A percentile compares a stretch with the other conserved stretches of the same genome.
Evolutionary conservation across 2,329 filamentous ascomycete species (phyloP).

Genomic region (Cercospora sp.): DNA sequence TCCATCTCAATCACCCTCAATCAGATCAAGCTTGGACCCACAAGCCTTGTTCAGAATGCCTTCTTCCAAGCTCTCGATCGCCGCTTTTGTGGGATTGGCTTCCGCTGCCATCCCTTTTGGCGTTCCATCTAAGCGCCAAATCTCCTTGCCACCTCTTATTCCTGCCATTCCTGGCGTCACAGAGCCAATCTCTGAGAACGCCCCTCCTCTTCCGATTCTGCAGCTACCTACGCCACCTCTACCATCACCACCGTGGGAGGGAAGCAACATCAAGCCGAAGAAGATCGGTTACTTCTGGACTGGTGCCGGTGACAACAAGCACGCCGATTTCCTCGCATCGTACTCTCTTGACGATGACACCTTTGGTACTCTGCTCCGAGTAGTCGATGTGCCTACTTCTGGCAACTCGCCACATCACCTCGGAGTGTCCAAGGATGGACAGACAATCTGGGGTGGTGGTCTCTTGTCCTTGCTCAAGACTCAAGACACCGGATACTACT

Average conservation of each 20-base stretch:
- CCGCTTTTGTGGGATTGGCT: constrained; percentile 9
- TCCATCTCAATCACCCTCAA: not conserved
- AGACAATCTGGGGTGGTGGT: constrained; percentile 25
- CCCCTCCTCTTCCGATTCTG: constrained; percentile 58
- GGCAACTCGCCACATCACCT: not conserved
- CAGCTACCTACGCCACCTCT: constrained; percentile 61
- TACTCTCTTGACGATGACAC: constrained; percentile 63
- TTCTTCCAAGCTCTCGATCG: constrained; percentile 12
- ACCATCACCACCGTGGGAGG: constrained; percentile 52
- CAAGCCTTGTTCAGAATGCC: constrained; percentile 9
- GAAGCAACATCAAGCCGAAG: constrained; percentile 61
- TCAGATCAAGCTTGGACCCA: not conserved
- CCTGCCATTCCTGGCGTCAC: constrained; percentile 61
- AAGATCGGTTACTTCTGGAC: constrained; percentile 68
- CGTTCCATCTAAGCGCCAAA: constrained; percentile 7
- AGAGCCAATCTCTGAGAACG: constrained; percentile 53
- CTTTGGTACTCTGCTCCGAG: constrained; percentile 57
- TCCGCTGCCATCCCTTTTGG: constrained; percentile 13
- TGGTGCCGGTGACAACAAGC: constrained; percentile 59
- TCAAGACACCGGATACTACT: constrained; percentile 63
- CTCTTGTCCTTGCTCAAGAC: constrained; percentile 23
- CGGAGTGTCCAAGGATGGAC: constrained; percentile 32
- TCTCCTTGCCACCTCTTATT: constrained; percentile 49
- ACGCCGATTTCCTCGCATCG: constrained; percentile 47
- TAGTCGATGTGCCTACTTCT: not conserved